A percentile compares a stretch with the other conserved stretches of the same genome.
Evolutionary conservation across 805 yeast species (phyloP).

Genomic region (Yarrowia bubula): DNA sequence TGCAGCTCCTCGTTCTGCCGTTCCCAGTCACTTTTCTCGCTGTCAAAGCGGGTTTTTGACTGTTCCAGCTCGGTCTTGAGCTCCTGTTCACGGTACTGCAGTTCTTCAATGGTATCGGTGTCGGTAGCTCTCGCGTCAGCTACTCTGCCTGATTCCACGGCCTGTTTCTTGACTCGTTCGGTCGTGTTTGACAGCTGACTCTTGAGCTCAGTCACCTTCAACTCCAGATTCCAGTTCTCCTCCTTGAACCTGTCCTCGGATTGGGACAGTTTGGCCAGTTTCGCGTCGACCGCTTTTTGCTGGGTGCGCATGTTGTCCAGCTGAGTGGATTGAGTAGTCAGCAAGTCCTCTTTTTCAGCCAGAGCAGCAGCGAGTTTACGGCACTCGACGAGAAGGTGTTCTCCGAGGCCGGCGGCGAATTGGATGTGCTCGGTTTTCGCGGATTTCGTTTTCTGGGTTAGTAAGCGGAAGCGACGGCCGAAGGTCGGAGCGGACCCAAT

Average conservation of each 20-base stretch:
- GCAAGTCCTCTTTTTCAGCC: slow-evolving; percentile 31
- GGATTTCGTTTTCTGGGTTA: slow-evolving; percentile 2
- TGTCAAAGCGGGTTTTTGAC: slow-evolving; percentile 32
- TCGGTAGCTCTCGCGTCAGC: slow-evolving; percentile 33
- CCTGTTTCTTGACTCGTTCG: slow-evolving; percentile 33
- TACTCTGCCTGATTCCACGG: slow-evolving; percentile 33
- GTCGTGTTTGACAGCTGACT: slow-evolving; percentile 33
- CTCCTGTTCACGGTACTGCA: slow-evolving; percentile 37
- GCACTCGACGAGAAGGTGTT: slow-evolving; percentile 39
- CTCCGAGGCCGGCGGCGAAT: slow-evolving; percentile 39
- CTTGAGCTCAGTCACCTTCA: slow-evolving; percentile 38
- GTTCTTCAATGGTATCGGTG: slow-evolving; percentile 36
- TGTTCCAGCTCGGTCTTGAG: slow-evolving; percentile 33
- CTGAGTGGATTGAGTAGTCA: not conserved
- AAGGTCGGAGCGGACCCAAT: not conserved
- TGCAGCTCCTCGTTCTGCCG: slow-evolving; percentile 33
- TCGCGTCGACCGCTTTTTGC: slow-evolving; percentile 4
- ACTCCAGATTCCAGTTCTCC: slow-evolving; percentile 42
- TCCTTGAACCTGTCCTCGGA: slow-evolving; percentile 37
- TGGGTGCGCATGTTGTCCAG: not conserved
- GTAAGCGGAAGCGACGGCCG: not conserved
- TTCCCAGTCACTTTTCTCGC: slow-evolving; percentile 32
- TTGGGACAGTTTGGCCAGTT: not conserved
- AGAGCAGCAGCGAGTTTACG: slow-evolving; percentile 36
- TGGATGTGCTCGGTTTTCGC: slow-evolving; percentile 33